Percentiles rank a stretch among this genome's conserved stretches.
phyloP scores from a whole-genome alignment of 2,329 filamentous ascomycete species.

The Pyrenophora seminiperda region DNA sequence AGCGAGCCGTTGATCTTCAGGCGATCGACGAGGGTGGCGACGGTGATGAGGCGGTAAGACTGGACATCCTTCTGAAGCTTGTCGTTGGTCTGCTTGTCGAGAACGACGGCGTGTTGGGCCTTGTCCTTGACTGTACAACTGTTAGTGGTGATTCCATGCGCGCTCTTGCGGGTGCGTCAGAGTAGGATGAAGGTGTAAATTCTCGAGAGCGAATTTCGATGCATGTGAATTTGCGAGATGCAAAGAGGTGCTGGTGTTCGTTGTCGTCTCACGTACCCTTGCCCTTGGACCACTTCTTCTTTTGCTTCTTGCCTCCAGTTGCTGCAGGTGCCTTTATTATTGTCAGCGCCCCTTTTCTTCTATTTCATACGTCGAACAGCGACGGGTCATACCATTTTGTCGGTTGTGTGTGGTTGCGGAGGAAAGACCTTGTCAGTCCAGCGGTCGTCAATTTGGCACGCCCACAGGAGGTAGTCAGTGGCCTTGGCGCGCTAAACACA shows the following conservation, averaged over 20 bases:
- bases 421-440: slow-evolving; percentile 24
- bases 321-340: slow-evolving; percentile 54
- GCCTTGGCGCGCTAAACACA: slow-evolving; percentile 23
- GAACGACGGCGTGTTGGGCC: slow-evolving; percentile 98
- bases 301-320: slow-evolving; percentile 77
- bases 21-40: slow-evolving; percentile 97
- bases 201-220: slow-evolving; percentile 1
- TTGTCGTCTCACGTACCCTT: slow-evolving; percentile 55
- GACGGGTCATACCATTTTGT: slow-evolving; percentile 49
- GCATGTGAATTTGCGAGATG: slow-evolving; percentile 1
- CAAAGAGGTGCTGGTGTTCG: slow-evolving; percentile 22
- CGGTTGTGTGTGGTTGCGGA: slow-evolving; percentile 48
- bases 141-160: slow-evolving; percentile 32
- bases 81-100: slow-evolving; percentile 97
- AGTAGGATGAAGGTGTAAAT: slow-evolving; percentile 1
- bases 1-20: slow-evolving; percentile 99
- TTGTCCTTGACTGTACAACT: slow-evolving; percentile 93
- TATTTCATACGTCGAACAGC: not conserved
- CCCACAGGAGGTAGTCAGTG: slow-evolving; percentile 25
- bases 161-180: slow-evolving; percentile 10
- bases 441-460: not conserved
- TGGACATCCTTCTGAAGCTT: slow-evolving; percentile 99
- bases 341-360: slow-evolving; percentile 14
- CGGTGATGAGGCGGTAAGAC: slow-evolving; percentile 98
- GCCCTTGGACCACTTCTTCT: slow-evolving; percentile 79